Evolutionary conservation across 768 basidiomycete species (phyloP), one percentile per base, ranked within the genome.

Genomic region (Grammothele lineata): DNA sequence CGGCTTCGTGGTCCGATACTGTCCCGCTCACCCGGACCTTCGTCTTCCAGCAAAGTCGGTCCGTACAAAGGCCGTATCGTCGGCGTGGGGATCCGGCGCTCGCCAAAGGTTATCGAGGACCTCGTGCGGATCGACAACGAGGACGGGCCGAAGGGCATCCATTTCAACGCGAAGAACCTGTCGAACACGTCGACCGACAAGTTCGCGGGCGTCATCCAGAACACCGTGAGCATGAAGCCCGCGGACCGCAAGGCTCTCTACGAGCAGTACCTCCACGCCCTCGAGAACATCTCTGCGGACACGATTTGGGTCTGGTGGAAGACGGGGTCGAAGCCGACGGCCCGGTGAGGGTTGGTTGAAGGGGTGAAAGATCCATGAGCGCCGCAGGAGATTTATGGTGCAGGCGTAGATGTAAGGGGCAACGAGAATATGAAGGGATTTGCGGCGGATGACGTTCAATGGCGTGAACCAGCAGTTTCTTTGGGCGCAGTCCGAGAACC

Each of bases 161-260:
- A 41, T 15, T 41, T 41, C 40, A 41, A 41, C 40, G 40, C 40
- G 7, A 41, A 41, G 24, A 41, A 41, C 23, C 17, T 27, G 17
- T 15, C n/a, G 24, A 19, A 17, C 40, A 25, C 22, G 14, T 5
- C 24, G 6, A 6, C 8, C 7, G 27, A 41, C 25, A 26, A 27
- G n/a, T 7, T 30, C 15, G 40, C 40, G 24, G 27, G 15, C n/a
- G 5, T 5, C 24, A 25, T 30, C 12, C 5, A 1, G 25, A 21
- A 11, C 5, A 41, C 40, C 24, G 25, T 27, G 15, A 11, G 24
- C 15, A 41, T 41, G 40, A 17, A 2, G 5, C 8, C 15, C 17
- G n/a, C 17, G 17, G 40, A 7, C 15, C 40, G 40, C 24, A 25
- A 18, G 14, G 27, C 24, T 1, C 27, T 27, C 12, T 41, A 15